Conservation (phyloP, 1,284 basidiomycete genomes). For the Psilocybe mexicana region DNA sequence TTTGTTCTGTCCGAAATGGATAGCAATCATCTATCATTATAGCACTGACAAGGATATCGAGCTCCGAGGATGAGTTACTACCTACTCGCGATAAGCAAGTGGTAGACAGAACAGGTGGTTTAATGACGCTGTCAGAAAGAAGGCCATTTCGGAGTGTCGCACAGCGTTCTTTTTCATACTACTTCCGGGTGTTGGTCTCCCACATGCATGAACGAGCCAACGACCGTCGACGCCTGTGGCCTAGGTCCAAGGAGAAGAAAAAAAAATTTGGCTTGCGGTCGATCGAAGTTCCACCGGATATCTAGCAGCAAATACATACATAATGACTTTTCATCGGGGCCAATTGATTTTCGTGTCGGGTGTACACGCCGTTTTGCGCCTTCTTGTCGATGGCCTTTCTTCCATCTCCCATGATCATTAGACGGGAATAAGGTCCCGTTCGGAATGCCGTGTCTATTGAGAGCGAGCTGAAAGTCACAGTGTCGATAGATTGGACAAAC, state of each 20-base stretch:
- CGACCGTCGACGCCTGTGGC: too few relatives aligned
- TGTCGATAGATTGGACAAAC: background rate
- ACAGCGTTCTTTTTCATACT: background rate
- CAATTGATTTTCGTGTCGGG: background rate
- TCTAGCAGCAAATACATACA: too few relatives aligned
- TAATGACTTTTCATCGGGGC: too few relatives aligned
- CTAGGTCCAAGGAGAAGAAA: too few relatives aligned
- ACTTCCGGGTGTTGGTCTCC: background rate
- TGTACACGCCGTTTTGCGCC: background rate
- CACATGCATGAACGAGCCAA: background rate
- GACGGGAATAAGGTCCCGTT: conserved; percentile 5
- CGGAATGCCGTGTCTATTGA: conserved; percentile 15
- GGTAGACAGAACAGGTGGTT: conserved; percentile 2
- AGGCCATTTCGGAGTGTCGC: background rate
- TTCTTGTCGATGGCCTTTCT: background rate
- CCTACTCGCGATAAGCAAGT: conserved; percentile 1
- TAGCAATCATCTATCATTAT: conserved; percentile 6
- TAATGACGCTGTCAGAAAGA: background rate
- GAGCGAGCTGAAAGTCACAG: conserved; percentile 2
- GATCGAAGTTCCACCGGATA: too few relatives aligned
- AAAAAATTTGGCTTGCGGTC: too few relatives aligned
- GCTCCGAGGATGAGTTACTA: conserved; percentile 1
- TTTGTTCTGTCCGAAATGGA: conserved; percentile 1
- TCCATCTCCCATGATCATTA: conserved; percentile 3
- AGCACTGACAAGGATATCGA: conserved; percentile 1